Percentiles rank a stretch among this genome's conserved stretches.
Conservation (phyloP, 2,329 filamentous ascomycete species). For the Lasiodiplodia theobromae region DNA sequence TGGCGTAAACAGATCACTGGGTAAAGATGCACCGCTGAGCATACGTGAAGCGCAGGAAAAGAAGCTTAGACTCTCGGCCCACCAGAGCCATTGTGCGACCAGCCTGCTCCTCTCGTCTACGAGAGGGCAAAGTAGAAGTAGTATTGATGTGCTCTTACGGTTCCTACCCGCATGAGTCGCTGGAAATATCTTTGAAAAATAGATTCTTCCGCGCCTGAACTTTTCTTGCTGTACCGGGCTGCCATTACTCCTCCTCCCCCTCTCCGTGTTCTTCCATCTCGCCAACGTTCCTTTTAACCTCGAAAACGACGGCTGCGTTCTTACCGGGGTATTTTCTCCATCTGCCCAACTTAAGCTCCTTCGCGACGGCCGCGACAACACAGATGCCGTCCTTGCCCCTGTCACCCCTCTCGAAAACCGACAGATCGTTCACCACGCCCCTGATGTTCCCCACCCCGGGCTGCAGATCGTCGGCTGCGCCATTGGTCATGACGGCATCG, state of each 20-base stretch:
- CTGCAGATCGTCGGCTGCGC: slow-evolving; percentile 29
- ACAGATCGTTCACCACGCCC: slow-evolving; percentile 88
- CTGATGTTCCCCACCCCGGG: slow-evolving; percentile 53
- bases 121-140: slow-evolving; percentile 19
- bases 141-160: slow-evolving; percentile 15
- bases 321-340: slow-evolving; percentile 72
- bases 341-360: slow-evolving; percentile 82
- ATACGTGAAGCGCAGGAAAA: not conserved
- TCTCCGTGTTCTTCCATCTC: slow-evolving; percentile 30
- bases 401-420: slow-evolving; percentile 84
- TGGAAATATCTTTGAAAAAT: not conserved
- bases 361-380: slow-evolving; percentile 84
- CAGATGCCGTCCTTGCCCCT: slow-evolving; percentile 76
- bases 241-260: not conserved
- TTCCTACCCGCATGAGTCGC: not conserved
- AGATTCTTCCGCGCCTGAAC: slow-evolving; percentile 1
- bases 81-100: slow-evolving; percentile 1
- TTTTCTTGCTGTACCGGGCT: not conserved
- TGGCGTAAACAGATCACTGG: slow-evolving; percentile 44
- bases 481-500: slow-evolving; percentile 30
- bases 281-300: slow-evolving; percentile 64
- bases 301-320: slow-evolving; percentile 88
- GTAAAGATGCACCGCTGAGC: slow-evolving; percentile 13
- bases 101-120: not conserved
- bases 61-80: not conserved